Evolutionary conservation across 2,329 filamentous ascomycete genomes (phyloP).

Genomic region (Phoma herbarum): DNA sequence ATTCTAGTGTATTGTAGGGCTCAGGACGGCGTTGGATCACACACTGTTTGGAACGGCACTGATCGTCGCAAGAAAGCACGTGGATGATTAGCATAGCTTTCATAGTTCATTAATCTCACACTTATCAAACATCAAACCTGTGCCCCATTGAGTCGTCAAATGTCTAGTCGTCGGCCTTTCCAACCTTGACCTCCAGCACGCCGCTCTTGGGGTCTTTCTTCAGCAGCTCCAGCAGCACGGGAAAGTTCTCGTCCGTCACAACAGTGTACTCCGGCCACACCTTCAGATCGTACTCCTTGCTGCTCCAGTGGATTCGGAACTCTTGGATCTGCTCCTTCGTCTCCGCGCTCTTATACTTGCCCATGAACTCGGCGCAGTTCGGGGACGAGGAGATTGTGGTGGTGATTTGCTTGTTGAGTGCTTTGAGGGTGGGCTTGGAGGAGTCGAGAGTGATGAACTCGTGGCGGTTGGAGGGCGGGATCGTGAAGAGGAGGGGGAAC

Average conservation of each 20-base stretch:
- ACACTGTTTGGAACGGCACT: not conserved
- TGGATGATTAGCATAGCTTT: conserved; percentile 15
- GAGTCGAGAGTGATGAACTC: conserved; percentile 44
- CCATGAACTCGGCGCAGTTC: conserved; percentile 40
- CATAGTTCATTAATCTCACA: conserved; percentile 13
- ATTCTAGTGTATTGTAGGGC: conserved; percentile 16
- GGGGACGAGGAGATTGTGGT: conserved; percentile 32
- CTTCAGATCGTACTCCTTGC: conserved; percentile 38
- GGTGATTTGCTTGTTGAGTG: conserved; percentile 45
- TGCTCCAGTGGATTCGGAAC: conserved; percentile 45
- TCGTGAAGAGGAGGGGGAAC: conserved; percentile 47
- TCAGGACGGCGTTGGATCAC: conserved; percentile 7
- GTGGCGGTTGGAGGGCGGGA: conserved; percentile 45
- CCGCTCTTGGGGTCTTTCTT: conserved; percentile 37
- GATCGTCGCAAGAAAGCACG: not conserved
- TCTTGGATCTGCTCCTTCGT: conserved; percentile 40
- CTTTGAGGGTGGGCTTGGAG: conserved; percentile 37
- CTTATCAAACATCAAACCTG: not conserved
- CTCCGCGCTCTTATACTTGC: conserved; percentile 41
- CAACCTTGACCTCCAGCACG: conserved; percentile 46
- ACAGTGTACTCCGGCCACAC: conserved; percentile 49
- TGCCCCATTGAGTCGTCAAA: not conserved
- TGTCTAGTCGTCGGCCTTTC: conserved; percentile 32
- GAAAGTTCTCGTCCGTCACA: conserved; percentile 44
- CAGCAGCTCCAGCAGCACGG: conserved; percentile 42